Base-by-base conservation (phyloP, 371 early-diverging fungal genomes). In the Apophysomyces variabilis region DNA sequence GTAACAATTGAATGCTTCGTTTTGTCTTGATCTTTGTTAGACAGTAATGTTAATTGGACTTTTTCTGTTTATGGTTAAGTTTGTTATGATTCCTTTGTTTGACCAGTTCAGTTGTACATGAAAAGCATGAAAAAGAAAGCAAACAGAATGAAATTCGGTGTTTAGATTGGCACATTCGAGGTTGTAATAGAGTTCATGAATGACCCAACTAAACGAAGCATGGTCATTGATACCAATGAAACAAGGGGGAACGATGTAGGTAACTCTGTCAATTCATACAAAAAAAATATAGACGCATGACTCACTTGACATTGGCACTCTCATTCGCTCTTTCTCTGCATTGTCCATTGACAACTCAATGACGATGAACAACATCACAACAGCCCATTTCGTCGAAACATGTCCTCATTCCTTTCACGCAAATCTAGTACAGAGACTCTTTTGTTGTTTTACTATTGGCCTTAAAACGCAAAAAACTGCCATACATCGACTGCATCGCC, bases 131-230 rank as follows among this genome's bases (percentile, higher is more conserved):
- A 45, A 18, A 45, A n/a, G 46, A 45, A 18, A 18, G 46, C 16
- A 45, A 45, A 45, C 4, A 13, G 46, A 45, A 13, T 7, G 46
- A 45, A 7, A 13, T 18, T 16, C 54, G 54, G 54, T 50, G 54
- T 50, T 50, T 26, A 21, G 54, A 50, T 50, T 21, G 54, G 9
- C 54, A 7, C 21, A 7, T 50, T 50, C 18, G 21, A 50, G 54
- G 54, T 50, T 16, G 54, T 7, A 50, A 50, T 50, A 50, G 9
- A 21, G 54, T 50, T 50, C 21, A 50, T 50, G 21, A 21, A 50
- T 50, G 54, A 50, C 54, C 54, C 54, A 50, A 18, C 54, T 50
- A 50, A 50, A 50, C 32, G 54, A 50, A 26, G 54, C n/a, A 50
- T 21, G 21, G 54, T 21, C 21, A 50, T 50, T 50, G 54, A 50